Base-by-base conservation (phyloP, 2,329 filamentous ascomycete genomes). In the Alternaria alternata region DNA sequence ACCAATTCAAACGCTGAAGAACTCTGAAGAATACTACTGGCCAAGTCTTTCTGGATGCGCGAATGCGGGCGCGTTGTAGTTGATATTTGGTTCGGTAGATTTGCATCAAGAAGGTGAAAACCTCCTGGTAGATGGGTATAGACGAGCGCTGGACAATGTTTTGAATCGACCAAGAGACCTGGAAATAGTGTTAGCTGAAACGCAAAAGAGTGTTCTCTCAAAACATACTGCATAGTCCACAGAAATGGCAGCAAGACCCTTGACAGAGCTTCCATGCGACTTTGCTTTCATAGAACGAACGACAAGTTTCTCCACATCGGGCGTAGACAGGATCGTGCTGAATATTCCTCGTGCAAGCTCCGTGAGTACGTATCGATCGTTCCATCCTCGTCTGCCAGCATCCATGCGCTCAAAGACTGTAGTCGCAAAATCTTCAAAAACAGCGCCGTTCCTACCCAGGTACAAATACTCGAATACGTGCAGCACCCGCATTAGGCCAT, bases 71-170 rank as follows among this genome's bases (percentile, higher is more conserved):
- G 73, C 61, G 84, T 84, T 89, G 87, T 2, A 97, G 82, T 1
- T 90, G 79, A 63, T 89, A 86, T 52, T 87, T 86, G 4, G 91
- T 90, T 47, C 93, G 86, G 53, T 89, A 89, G 26, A 92, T 82
- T 74, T 97, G 94, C 30, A 96, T 83, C 1, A 96, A 83, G 8
- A 97, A 85, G 0, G 87, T 89, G 67, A 92, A 93, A 4, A 94
- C 81, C 24, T 85, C 81, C 69, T 92, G 90, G 71, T 97, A 96
- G 3, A 85, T 82, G 0, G 79, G 73, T 22, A 93, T 83, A 7
- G 88, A 88, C 3, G 85, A 81, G 46, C 87, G 85, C 1, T 88
- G 88, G 44, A 97, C 82, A 28, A 97, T 87, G 71, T 97, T 94
- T 20, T 85, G 84, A 6, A 89, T 76, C 1, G 86, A 82, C 87